These are phyloP conservation scores for Exophiala mesophila DNA, from an alignment of 2,329 filamentous ascomycete species.

Conservation along the genomic window DNA sequence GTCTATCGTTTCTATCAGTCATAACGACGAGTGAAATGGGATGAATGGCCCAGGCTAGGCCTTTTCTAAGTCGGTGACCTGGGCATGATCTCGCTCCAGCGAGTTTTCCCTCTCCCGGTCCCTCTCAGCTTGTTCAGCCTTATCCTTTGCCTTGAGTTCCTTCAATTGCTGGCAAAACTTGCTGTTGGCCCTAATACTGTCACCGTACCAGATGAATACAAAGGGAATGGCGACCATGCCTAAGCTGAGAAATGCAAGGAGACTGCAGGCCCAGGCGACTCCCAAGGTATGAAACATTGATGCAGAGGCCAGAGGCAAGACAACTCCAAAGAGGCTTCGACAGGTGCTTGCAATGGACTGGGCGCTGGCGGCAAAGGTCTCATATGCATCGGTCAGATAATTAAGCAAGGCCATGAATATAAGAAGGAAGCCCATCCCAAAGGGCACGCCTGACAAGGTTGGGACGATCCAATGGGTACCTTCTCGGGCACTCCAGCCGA, in stretches of 20 bases:
- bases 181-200: conserved; percentile 37
- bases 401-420: conserved; percentile 62
- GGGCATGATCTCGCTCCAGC: no score
- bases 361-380: conserved; percentile 57
- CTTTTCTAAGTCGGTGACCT: no score
- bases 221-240: conserved; percentile 39
- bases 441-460: conserved; percentile 56
- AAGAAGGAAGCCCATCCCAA: conserved; percentile 56
- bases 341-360: conserved; percentile 49
- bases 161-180: conserved; percentile 40
- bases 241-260: conserved; percentile 38
- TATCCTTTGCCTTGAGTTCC: conserved; percentile 29
- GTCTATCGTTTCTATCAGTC: no score
- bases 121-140: conserved; percentile 3
- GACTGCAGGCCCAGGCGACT: conserved; percentile 38
- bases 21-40: no score
- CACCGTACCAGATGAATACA: conserved; percentile 38
- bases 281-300: conserved; percentile 37
- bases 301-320: conserved; percentile 50
- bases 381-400: conserved; percentile 64
- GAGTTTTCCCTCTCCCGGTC: no score
- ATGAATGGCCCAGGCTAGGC: no score
- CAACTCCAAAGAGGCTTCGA: conserved; percentile 48
- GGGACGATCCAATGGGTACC: conserved; percentile 41
- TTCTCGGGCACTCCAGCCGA: conserved; percentile 33